Evolutionary conservation across 192 early-diverging fungal genomes (phyloP), one percentile per base, ranked within the genome.

Genomic region (Coemansia pectinata): DNA sequence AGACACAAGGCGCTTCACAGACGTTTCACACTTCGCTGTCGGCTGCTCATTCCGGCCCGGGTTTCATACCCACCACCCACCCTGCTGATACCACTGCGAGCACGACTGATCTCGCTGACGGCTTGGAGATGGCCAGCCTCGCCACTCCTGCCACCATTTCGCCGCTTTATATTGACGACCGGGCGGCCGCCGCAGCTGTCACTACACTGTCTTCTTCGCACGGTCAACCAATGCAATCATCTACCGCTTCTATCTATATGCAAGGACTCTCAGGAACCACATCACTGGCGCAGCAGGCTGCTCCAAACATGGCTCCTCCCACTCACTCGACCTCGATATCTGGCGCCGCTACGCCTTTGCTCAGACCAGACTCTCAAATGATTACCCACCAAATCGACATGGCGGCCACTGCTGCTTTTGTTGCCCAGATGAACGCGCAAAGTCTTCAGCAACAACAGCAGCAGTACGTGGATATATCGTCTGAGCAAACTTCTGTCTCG

Each of bases 21-120:
- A 41, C 61, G 57, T 59, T 69, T 69, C 67, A 62, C 45, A 39
- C 29, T 69, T 48, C 59, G 67, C 42, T 69, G 27, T 27, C 67
- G 9, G 41, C 57, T 42, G n/a, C 40, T 34, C 41, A 31, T 36
- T 27, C 58, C 21, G 27, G 67, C 67, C 36, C 39, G 58, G 39
- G 58, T 31, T 69, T 52, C 23, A 52, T 25, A 47, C 42, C 67
- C 42, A 58, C 67, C 34, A 23, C 50, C 38, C 25, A 21, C 4
- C 42, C 41, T 29, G 29, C 58, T 19, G 19, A 41, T 14, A 40
- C n/a, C 12, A 14, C 58, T 1, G 58, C 40, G 48, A 52, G 48
- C 48, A 25, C 48, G 4, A 38, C 40, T 45, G 59, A 60, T 39
- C 27, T 41, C 17, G 38, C 59, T 23, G 59, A 69, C n/a, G 67